Base-by-base conservation (phyloP, 192 early-diverging fungal species). In the Backusella psychrophila region DNA sequence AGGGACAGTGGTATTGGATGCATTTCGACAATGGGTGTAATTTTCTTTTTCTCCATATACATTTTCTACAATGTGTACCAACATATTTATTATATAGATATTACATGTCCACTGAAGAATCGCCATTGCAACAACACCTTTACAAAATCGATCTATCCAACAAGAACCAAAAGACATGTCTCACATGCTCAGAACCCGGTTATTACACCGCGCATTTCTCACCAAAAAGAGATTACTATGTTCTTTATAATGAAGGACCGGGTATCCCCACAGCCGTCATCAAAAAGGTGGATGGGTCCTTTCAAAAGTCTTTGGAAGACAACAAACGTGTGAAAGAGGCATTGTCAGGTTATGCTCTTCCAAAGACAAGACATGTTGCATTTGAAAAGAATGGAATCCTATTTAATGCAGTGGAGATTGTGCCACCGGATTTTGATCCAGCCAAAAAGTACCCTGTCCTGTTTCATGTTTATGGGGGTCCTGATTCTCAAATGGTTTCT, bases 391-490 rank as follows among this genome's bases (percentile, higher is more conserved):
- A 80, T 75, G 42, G 12, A 12, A 63, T 63, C 4, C 2, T 12
- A 3, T 63, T 63, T 11, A 96, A 96, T 81, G 93, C 90, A 15
- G 89, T 92, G 85, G 88, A 93, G 46, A 90, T 91, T 19, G 86
- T 91, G 31, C 96, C 96, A 65, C 89, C 91, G 15, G 87, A 88
- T 65, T 97, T 98, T 77, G 88, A 96, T 73, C 76, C 78, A 29
- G 77, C 75, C 17, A 83, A 87, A 38, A 90, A 92, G 77, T 96
- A 99, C 74, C 95, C 95, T 26, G 92, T 98, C 3, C 77, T 98
- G 53, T 92, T 99, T 82, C 83, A 87, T 74, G 91, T 96, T 9
- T 93, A 96, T 78, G 96, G 95, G n/a, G 97, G 97, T 4, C 97
- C 97, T n/a, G 88, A 87, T 75, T 96, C 94, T 35, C 97, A 99